Evolutionary conservation across 495 filamentous ascomycete genomes (phyloP), one percentile per base, ranked within the genome.

Genomic region (Annulohypoxylon moriforme): DNA sequence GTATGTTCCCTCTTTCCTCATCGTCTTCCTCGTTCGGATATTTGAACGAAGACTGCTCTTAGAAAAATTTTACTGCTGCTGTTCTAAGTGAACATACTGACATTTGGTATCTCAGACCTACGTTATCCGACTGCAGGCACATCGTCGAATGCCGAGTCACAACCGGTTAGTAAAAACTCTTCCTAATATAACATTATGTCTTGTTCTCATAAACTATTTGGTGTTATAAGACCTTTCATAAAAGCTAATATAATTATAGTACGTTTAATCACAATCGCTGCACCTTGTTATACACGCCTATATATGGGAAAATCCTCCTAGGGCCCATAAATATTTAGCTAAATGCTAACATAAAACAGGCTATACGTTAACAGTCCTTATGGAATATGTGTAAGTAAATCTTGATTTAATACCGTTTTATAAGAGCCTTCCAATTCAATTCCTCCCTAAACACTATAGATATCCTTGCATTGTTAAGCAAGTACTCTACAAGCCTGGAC

Each of bases 291-390:
- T 56, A 14, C 47, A 4, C 44, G 4, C 57, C 22, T 44, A 36
- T 52, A 29, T 22, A 60, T 5, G n/a, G 16, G 34, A 27, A 1
- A 18, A 9, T 11, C 25, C 29, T 42, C 20, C 10, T 3, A 16
- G 20, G 29, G 31, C 7, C 14, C 46, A 38, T 34, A 14, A 34
- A 7, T 3, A 1, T 14, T 60, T 46, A 4, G 3, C 47, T 29
- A 29, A 3, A 31, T 60, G 20, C 60, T 70, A 65, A 70, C 61
- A 60, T 11, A 6, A 3, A 47, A 38, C 56, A 70, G 68, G 16
- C 94, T 95, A 79, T 95, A 94, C 75, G 92, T 94, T 72, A 94
- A 94, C 80, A 90, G 89, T 65, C 93, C 92, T 3, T 94, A 94
- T 76, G 91, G 92, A 25, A 88, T 85, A 62, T 73, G 71, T 61